Evolutionary conservation across 192 early-diverging fungal species (phyloP).

Genomic region (Podila epicladia): DNA sequence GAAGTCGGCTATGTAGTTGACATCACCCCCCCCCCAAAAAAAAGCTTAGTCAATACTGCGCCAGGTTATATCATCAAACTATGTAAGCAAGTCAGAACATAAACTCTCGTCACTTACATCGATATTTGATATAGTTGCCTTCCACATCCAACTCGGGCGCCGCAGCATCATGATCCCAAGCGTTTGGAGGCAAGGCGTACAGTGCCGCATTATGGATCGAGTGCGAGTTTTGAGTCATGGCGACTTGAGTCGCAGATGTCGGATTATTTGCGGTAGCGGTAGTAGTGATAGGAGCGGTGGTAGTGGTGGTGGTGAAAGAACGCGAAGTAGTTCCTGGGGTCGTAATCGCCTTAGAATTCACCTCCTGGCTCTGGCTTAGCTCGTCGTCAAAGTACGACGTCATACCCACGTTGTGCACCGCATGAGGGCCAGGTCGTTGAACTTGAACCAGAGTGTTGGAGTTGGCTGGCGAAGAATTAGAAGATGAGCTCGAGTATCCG

Average conservation of each 20-base stretch:
- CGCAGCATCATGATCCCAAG: slow-evolving; percentile 47
- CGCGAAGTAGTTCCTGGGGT: no score
- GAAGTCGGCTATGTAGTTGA: slow-evolving; percentile 23
- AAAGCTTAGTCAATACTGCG: not conserved
- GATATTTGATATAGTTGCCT: slow-evolving; percentile 41
- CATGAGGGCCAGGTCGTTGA: slow-evolving; percentile 34
- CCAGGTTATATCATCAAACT: not conserved
- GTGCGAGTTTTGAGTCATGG: not conserved
- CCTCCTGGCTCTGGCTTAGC: not conserved
- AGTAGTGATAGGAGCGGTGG: not conserved
- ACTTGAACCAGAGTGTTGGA: not conserved
- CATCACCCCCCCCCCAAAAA: not conserved
- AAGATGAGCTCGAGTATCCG: not conserved
- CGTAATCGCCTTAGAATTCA: no score
- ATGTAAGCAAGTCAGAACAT: not conserved
- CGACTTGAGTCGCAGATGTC: not conserved
- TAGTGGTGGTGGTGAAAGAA: not conserved
- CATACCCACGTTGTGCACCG: slow-evolving; percentile 19
- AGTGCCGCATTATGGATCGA: slow-evolving; percentile 10
- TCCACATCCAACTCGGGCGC: slow-evolving; percentile 47
- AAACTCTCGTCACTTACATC: slow-evolving; percentile 7
- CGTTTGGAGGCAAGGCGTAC: slow-evolving; percentile 32
- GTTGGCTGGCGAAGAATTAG: not conserved
- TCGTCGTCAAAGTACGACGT: slow-evolving; percentile 23
- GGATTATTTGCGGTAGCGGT: not conserved